Evolutionary conservation across 495 filamentous ascomycete species (phyloP), one percentile per base, ranked within the genome.

Genomic region (Amphirosellinia nigrospora): DNA sequence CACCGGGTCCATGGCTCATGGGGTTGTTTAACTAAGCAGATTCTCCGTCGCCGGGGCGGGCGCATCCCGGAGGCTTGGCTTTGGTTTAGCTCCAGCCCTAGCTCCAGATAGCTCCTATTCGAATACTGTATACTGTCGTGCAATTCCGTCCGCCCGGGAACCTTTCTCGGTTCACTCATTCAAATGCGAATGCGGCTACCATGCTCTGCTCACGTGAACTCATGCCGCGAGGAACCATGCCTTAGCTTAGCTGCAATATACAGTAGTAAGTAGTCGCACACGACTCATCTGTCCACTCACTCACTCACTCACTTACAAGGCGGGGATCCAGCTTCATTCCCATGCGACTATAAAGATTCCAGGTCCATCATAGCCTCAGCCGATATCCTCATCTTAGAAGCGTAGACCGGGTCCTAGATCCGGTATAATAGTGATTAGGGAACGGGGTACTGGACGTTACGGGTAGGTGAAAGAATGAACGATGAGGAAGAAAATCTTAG

Each of bases 161-260:
- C 50, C 23, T n/a, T n/a, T n/a, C n/a, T n/a, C 26, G 50, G 50
- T 16, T 53, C 23, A 16, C 10, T 53, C 23, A 16, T 16, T 30
- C 8, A 6, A 16, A 30, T 53, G 39, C 23, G 41, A 10, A 48
- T 64, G 43, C 61, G 43, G 50, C 32, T 39, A n/a, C n/a, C n/a
- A n/a, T n/a, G n/a, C n/a, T n/a, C n/a, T n/a, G n/a, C 21, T 50
- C 61, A 48, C 61, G 23, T 50, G 61, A 50, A 7, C 23, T 28
- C 28, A 50, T 36, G 38, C 45, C 46, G 61, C 38, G 61, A 48
- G 43, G 43, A 28, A 64, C 28, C 43, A 23, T 64, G 61, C 50
- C 61, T 64, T 19, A 64, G 30, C 28, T n/a, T n/a, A n/a, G n/a
- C n/a, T n/a, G n/a, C n/a, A n/a, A n/a, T n/a, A n/a, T n/a, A n/a